phyloP scores from a whole-genome alignment of 345 rosid species.

The Psidium friedrichsthalianum region DNA sequence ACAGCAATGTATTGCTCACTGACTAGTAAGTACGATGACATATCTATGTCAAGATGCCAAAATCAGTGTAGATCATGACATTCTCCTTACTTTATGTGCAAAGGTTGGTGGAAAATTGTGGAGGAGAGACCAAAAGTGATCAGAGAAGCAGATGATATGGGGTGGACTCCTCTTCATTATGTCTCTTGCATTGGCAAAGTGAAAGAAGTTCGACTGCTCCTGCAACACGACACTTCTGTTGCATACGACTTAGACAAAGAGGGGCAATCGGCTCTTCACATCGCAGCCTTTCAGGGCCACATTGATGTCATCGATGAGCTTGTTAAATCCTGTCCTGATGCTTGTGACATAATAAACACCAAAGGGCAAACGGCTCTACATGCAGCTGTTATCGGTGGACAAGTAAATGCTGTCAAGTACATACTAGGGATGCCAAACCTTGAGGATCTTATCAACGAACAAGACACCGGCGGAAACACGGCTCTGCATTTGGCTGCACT shows the following conservation, averaged over 20 bases:
- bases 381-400: neutral
- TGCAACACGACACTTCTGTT: neutral
- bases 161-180: neutral
- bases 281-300: neutral
- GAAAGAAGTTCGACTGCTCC: neutral
- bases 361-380: neutral
- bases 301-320: neutral
- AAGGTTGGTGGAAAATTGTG: neutral
- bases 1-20: neutral
- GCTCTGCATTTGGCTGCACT: neutral
- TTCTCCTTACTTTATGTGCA: neutral
- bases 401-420: neutral
- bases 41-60: neutral
- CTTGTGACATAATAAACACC: neutral
- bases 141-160: neutral
- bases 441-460: neutral
- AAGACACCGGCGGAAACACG: neutral
- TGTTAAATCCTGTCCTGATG: neutral
- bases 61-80: neutral
- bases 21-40: neutral
- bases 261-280: neutral
- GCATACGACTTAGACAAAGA: neutral
- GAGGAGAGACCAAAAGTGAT: neutral
- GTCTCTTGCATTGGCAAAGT: neutral
- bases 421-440: neutral